These are phyloP conservation scores for Clarireedia paspali DNA, from an alignment of 2,329 filamentous ascomycete genomes.

Conservation along the genomic window DNA sequence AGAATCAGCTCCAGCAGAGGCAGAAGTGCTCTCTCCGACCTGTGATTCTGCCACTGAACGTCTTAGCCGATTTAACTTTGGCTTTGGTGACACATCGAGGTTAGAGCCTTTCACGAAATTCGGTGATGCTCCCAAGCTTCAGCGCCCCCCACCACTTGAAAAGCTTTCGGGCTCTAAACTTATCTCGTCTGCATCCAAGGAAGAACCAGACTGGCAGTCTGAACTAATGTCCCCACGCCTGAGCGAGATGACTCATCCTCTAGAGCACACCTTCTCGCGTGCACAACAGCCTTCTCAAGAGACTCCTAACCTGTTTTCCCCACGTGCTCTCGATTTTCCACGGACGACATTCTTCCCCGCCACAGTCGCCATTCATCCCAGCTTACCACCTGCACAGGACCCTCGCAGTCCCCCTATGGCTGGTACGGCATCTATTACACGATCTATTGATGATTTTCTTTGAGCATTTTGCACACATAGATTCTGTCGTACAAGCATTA, in stretches of 20 bases:
- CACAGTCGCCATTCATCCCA: conserved; percentile 28
- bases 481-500: conserved; percentile 1
- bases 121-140: neutral
- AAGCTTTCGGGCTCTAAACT: neutral
- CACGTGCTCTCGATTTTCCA: conserved; percentile 65
- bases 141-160: conserved; percentile 1
- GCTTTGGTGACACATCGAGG: conserved; percentile 15
- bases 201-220: conserved; percentile 19
- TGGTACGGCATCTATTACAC: conserved; percentile 66
- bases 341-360: conserved; percentile 54
- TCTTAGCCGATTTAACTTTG: conserved; percentile 25
- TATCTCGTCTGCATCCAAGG: conserved; percentile 8
- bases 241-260: conserved; percentile 27
- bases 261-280: conserved; percentile 20
- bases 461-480: conserved; percentile 33
- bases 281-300: conserved; percentile 16
- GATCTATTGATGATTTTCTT: conserved; percentile 72
- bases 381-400: conserved; percentile 38
- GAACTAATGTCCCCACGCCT: conserved; percentile 27
- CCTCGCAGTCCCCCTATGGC: conserved; percentile 68
- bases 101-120: conserved; percentile 1
- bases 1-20: neutral
- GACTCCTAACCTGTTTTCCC: conserved; percentile 46
- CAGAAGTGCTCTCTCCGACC: conserved; percentile 7
- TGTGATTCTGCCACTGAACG: conserved; percentile 16